phyloP scores from a whole-genome alignment of 1,284 basidiomycete species.

The Xerocomus nothofagi region DNA sequence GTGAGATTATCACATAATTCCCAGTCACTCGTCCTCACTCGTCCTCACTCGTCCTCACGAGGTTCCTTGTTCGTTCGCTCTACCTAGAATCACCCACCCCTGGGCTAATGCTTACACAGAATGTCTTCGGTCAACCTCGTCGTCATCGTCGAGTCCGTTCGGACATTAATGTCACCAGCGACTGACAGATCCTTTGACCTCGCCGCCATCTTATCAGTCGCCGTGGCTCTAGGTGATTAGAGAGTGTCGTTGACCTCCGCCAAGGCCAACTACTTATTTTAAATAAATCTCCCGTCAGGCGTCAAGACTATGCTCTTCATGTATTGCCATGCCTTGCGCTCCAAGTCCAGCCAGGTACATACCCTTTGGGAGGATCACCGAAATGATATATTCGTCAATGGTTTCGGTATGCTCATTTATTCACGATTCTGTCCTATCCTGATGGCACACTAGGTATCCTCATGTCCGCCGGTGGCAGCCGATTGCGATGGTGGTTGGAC shows the following conservation, averaged over 20 bases:
- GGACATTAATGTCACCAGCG: conserved; percentile 62
- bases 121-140: conserved; percentile 87
- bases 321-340: conserved; percentile 81
- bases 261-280: neutral
- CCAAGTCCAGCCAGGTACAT: conserved; percentile 85
- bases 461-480: conserved; percentile 89
- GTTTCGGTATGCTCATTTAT: conserved; percentile 53
- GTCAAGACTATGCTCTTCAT: conserved; percentile 87
- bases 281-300: conserved; percentile 41
- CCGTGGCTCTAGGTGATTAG: conserved; percentile 69
- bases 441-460: conserved; percentile 63
- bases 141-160: conserved; percentile 82
- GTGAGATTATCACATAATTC: conserved; percentile 40
- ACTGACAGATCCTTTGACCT: conserved; percentile 75
- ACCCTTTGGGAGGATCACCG: conserved; percentile 96
- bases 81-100: neutral
- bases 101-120: conserved; percentile 40
- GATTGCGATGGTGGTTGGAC: conserved; percentile 84
- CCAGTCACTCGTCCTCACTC: conserved; percentile 1
- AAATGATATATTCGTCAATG: conserved; percentile 86
- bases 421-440: conserved; percentile 3
- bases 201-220: conserved; percentile 81
- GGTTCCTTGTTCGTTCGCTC: conserved; percentile 61
- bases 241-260: neutral
- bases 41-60: too few relatives aligned